Percentiles rank a stretch among this genome's conserved stretches.
These are phyloP conservation scores for Hericium alpestre DNA, from an alignment of 768 basidiomycete species.

Conservation along the genomic window DNA sequence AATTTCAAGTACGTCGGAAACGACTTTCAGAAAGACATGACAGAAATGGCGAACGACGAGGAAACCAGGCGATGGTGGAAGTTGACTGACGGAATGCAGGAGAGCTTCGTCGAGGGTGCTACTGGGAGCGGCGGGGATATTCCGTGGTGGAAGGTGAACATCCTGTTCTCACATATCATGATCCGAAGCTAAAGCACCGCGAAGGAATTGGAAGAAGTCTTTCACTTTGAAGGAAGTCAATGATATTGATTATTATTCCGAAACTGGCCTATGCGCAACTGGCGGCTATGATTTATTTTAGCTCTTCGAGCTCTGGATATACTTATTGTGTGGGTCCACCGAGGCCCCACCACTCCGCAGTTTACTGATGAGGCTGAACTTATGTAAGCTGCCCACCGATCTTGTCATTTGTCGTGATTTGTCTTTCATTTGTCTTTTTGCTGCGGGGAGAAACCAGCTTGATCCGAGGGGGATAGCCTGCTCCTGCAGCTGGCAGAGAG, in stretches of 20 bases:
- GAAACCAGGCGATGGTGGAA: conserved; percentile 74
- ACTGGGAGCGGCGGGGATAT: conserved; percentile 55
- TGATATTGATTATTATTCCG: background rate
- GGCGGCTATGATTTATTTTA: too few relatives aligned
- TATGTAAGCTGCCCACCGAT: too few relatives aligned
- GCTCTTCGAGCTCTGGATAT: too few relatives aligned
- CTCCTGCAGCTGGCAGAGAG: too few relatives aligned
- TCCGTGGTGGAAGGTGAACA: conserved; percentile 60
- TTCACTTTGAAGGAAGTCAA: background rate
- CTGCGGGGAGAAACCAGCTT: too few relatives aligned
- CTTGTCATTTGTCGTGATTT: too few relatives aligned
- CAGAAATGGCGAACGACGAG: conserved; percentile 46
- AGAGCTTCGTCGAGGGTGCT: conserved; percentile 61
- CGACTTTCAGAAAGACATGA: conserved; percentile 61
- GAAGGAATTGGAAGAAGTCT: conserved; percentile 25
- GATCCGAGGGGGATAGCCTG: too few relatives aligned
- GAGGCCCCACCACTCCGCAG: too few relatives aligned
- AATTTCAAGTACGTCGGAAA: conserved; percentile 64
- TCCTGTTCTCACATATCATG: background rate
- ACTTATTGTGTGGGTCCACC: too few relatives aligned
- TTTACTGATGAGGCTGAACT: too few relatives aligned
- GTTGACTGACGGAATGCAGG: conserved; percentile 69
- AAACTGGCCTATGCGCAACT: too few relatives aligned
- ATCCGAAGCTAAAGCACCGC: background rate
- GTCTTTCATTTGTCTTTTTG: too few relatives aligned